phyloP scores from a whole-genome alignment of 75 land plant species.

The Pinus albicaulis region DNA sequence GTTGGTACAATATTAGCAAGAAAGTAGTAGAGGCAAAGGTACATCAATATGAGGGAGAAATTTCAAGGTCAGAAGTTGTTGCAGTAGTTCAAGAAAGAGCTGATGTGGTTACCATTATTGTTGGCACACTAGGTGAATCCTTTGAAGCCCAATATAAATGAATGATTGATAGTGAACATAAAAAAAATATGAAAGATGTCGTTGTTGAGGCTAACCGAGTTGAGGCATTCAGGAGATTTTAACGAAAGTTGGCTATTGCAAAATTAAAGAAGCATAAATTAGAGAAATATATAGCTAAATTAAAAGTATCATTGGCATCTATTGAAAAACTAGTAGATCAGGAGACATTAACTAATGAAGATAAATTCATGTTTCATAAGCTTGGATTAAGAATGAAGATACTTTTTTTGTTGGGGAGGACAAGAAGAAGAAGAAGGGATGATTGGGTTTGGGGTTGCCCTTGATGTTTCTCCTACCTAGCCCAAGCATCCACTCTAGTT shows the following conservation, averaged over 20 bases:
- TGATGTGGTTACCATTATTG: conserved; percentile 23
- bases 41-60: conserved; percentile 69
- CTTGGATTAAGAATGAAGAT: conserved; percentile 80
- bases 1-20: conserved; percentile 60
- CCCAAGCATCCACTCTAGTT: too few species aligned
- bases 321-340: conserved; percentile 57
- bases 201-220: conserved; percentile 47
- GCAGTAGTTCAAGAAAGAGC: conserved; percentile 9
- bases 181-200: conserved; percentile 38
- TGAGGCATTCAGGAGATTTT: conserved; percentile 39
- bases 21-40: conserved; percentile 47
- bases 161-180: conserved; percentile 63
- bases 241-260: conserved; percentile 67
- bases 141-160: conserved; percentile 76
- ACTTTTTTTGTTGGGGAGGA: conserved; percentile 75
- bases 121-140: conserved; percentile 82
- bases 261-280: conserved; percentile 71
- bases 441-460: too few species aligned
- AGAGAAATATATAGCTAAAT: conserved; percentile 58
- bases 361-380: conserved; percentile 64
- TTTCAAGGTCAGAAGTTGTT: conserved; percentile 28
- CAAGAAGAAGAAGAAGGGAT: too few species aligned
- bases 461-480: too few species aligned
- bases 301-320: conserved; percentile 62
- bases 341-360: conserved; percentile 83